Percentiles rank a stretch among this genome's conserved stretches.
These are phyloP conservation scores for Senecio squalidus DNA, from an alignment of 140 eudicot species.

Conservation along the genomic window DNA sequence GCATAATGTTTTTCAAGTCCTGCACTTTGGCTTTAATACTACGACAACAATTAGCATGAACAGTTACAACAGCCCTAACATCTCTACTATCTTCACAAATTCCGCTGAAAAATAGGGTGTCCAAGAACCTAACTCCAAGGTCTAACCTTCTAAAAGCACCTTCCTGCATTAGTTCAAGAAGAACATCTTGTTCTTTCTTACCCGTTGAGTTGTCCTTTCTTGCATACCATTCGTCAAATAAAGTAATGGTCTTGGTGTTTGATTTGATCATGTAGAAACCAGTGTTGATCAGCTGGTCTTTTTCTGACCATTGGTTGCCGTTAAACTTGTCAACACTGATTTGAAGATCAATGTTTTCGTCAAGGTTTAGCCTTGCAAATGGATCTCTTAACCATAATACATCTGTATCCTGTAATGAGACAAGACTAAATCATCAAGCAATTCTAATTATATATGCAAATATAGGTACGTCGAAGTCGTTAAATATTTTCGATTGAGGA, in stretches of 20 bases:
- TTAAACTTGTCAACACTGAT: constrained; percentile 46
- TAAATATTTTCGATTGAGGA: too few species aligned
- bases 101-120: constrained; percentile 51
- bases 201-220: constrained; percentile 40
- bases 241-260: constrained; percentile 40
- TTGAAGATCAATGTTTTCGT: constrained; percentile 21
- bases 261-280: too few species aligned
- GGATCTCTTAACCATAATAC: constrained; percentile 43
- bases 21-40: constrained; percentile 49
- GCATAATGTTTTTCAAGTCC: constrained; percentile 36
- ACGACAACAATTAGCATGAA: too few species aligned
- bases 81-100: constrained; percentile 49
- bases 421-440: not conserved
- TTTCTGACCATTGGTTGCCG: constrained; percentile 16
- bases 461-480: too few species aligned
- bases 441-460: too few species aligned
- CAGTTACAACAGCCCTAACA: constrained; percentile 39
- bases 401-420: constrained; percentile 33
- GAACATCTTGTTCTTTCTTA: constrained; percentile 64
- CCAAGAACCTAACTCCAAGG: constrained; percentile 35
- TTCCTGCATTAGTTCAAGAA: constrained; percentile 23
- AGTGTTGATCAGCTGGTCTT: too few species aligned
- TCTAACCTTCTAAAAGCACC: constrained; percentile 33
- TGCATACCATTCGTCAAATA: constrained; percentile 46
- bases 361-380: constrained; percentile 19